A percentile compares a stretch with the other conserved stretches of the same genome.
Conservation (phyloP, 257 asterid species). For the Striga asiatica region DNA sequence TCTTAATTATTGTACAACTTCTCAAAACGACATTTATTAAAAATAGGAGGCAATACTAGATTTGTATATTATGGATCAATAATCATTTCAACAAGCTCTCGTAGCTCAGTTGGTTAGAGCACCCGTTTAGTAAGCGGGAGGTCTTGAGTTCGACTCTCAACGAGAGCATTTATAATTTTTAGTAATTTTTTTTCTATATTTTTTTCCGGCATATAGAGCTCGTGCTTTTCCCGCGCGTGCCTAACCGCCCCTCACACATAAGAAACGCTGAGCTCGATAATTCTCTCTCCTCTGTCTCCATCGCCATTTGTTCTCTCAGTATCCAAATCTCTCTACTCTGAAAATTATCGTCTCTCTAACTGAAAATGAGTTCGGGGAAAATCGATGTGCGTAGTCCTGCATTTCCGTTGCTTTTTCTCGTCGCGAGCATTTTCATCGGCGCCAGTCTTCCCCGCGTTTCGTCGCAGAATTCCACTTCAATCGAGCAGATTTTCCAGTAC, state of each 20-base stretch:
- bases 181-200: neutral
- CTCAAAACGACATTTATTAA: no score
- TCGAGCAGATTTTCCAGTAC: neutral
- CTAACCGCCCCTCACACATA: neutral
- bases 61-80: no score
- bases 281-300: neutral
- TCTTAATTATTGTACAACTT: no score
- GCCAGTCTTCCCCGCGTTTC: neutral
- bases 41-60: no score
- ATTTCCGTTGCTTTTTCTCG: neutral
- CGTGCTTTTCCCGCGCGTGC: neutral
- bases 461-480: neutral
- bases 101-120: slow-evolving; percentile 99
- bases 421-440: neutral
- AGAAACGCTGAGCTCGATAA: neutral
- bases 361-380: neutral
- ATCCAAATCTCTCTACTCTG: neutral
- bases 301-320: neutral
- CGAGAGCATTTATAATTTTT: slow-evolving; percentile 16
- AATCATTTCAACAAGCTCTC: slow-evolving; percentile 41
- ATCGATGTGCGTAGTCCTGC: neutral
- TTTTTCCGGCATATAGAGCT: neutral
- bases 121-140: slow-evolving; percentile 98
- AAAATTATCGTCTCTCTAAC: neutral
- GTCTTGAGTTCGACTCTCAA: slow-evolving; percentile 95